These are phyloP conservation scores for Cucumis cinereus DNA, from an alignment of 306 rosid species.

Conservation along the genomic window DNA sequence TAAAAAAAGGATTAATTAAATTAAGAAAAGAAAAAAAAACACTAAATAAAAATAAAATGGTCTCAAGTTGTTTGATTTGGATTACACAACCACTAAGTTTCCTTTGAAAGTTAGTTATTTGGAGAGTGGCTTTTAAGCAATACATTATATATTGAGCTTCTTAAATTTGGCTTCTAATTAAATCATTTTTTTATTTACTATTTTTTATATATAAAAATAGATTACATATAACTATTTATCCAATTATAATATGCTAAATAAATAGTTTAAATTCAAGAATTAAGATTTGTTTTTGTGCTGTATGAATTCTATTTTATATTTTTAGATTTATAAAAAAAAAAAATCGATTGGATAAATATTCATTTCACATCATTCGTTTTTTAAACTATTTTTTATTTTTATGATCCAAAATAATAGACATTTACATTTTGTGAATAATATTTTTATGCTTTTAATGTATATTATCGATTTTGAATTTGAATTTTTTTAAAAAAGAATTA, in stretches of 20 bases:
- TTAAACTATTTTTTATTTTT: too few species aligned
- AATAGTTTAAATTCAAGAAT: background rate
- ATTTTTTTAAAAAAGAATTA: too few species aligned
- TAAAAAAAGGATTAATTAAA: background rate
- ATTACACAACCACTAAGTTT: conserved; percentile 38
- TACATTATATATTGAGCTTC: background rate
- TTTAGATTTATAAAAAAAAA: too few species aligned
- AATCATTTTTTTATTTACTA: background rate
- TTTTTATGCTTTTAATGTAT: too few species aligned
- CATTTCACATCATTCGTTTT: too few species aligned
- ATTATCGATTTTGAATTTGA: too few species aligned
- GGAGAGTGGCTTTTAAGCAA: conserved; percentile 65
- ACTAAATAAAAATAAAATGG: background rate
- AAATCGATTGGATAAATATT: too few species aligned
- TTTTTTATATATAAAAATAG: background rate
- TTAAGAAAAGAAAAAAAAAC: background rate
- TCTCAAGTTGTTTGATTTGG: background rate
- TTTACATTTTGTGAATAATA: too few species aligned
- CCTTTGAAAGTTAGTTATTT: conserved; percentile 20
- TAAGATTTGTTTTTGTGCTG: too few species aligned
- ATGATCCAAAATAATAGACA: too few species aligned
- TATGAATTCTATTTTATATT: background rate
- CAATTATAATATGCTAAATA: background rate
- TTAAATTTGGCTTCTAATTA: background rate
- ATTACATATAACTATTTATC: background rate